Percentiles rank a stretch among this genome's conserved stretches.
These are phyloP conservation scores for Atkinsonella hypoxylon DNA, from an alignment of 2,329 filamentous ascomycete species.

Conservation along the genomic window DNA sequence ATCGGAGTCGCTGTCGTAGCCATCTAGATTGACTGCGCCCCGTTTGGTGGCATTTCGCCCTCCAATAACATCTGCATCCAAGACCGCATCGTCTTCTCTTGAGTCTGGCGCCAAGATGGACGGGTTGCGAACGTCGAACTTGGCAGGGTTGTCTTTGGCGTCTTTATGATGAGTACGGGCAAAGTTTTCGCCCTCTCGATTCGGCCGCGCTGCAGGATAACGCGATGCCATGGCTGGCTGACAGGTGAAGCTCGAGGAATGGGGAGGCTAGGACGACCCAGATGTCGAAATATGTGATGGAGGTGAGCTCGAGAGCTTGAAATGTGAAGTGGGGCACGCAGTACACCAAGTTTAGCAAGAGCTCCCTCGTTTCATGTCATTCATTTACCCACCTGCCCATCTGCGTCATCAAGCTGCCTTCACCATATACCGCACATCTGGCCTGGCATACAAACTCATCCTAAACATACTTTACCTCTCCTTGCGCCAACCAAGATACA, in stretches of 20 bases:
- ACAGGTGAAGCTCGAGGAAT: too few species aligned
- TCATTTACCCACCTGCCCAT: not conserved
- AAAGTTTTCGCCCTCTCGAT: conserved; percentile 72
- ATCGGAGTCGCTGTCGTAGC: conserved; percentile 88
- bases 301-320: not conserved
- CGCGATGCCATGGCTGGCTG: conserved; percentile 12
- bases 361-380: not conserved
- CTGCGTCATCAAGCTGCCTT: conserved; percentile 11
- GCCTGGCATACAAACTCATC: not conserved
- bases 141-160: conserved; percentile 57
- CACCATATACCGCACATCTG: not conserved
- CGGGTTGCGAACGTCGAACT: conserved; percentile 90
- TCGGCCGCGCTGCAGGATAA: conserved; percentile 50
- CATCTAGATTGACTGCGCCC: conserved; percentile 90
- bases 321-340: not conserved
- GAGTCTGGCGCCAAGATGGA: conserved; percentile 80
- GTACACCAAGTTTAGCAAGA: not conserved
- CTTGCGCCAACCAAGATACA: not conserved
- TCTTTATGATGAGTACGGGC: conserved; percentile 60
- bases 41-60: conserved; percentile 69
- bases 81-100: conserved; percentile 55
- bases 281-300: too few species aligned
- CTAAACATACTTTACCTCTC: not conserved
- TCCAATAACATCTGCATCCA: conserved; percentile 90
- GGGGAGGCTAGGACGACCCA: too few species aligned